Base-by-base conservation (phyloP, 2,329 filamentous ascomycete species). In the Fusarium sp. region DNA sequence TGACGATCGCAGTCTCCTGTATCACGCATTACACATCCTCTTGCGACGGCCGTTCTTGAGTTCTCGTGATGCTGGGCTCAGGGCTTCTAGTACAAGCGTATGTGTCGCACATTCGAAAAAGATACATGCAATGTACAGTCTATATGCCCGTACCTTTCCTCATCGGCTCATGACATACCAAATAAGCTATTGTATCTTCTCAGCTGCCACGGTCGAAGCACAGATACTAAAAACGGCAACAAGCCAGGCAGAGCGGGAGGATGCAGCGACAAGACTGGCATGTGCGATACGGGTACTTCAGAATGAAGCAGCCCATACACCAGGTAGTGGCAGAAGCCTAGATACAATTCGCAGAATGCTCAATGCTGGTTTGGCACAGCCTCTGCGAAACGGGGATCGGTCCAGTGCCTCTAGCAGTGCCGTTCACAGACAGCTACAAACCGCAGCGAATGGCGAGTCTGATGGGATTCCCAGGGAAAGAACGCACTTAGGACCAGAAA, bases 101-200 rank as follows among this genome's bases (percentile, higher is more conserved):
- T 51, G 46, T 13, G 27, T 51, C n/a, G 4, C 27, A 29, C 46
- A 51, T 10, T 51, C 46, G 6, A 51, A 31, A 18, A 27, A 51
- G 10, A 61, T 64, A 38, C 42, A 64, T 40, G 40, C 27, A 2
- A 61, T 64, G 11, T 58, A 71, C 27, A 42, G 38, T 1, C 9
- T 72, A 7, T 71, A 67, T 38, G 58, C 67, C 0, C 44, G 49
- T 34, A 73, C 64, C 2, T 73, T 70, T 40, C 69, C 69, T 1
- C 61, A 72, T 40, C 62, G 69, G 1, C 38, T 70, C 7, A 72
- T 72, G 69, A 72, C 71, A 2, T 73, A 73, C 14, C 71, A 72
- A 46, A 54, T 73, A 23, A 72, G 69, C 44, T 73, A 72, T 58
- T 73, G 71, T 54, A 70, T 73, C 5, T 73, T 65, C 54, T 72